These are phyloP conservation scores for Malassezia restricta DNA, from an alignment of 1,284 basidiomycete genomes.

Conservation along the genomic window DNA sequence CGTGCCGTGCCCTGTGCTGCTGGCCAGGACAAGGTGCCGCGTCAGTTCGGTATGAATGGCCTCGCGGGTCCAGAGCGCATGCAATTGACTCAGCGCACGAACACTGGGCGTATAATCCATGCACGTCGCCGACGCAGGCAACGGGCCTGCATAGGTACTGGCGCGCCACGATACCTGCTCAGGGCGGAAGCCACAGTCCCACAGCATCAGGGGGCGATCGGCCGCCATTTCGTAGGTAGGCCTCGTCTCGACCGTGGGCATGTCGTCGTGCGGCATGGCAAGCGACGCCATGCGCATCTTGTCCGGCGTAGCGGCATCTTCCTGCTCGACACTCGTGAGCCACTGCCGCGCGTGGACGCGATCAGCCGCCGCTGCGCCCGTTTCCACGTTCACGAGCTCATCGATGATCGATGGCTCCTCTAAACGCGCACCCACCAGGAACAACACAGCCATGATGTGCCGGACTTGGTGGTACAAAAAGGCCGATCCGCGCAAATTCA, in stretches of 20 bases:
- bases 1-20: neutral
- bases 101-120: constrained; percentile 12
- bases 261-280: neutral
- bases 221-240: constrained; percentile 89
- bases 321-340: constrained; percentile 6
- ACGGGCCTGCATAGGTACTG: constrained; percentile 49
- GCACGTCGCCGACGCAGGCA: neutral
- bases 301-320: neutral
- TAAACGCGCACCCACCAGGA: constrained; percentile 71
- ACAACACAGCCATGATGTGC: constrained; percentile 83
- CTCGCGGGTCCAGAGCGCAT: constrained; percentile 27
- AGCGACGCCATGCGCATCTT: neutral
- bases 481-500: constrained; percentile 76
- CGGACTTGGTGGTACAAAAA: constrained; percentile 96
- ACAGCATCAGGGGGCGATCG: constrained; percentile 76
- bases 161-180: constrained; percentile 64
- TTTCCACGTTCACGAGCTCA: constrained; percentile 60
- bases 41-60: constrained; percentile 26
- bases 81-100: constrained; percentile 15
- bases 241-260: constrained; percentile 49
- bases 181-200: constrained; percentile 71
- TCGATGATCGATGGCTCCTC: constrained; percentile 64
- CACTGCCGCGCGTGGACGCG: constrained; percentile 15
- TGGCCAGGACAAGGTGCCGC: constrained; percentile 33
- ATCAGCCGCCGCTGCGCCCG: constrained; percentile 22